Evolutionary conservation across 306 rosid genomes (phyloP).

Genomic region (Myrica gale): DNA sequence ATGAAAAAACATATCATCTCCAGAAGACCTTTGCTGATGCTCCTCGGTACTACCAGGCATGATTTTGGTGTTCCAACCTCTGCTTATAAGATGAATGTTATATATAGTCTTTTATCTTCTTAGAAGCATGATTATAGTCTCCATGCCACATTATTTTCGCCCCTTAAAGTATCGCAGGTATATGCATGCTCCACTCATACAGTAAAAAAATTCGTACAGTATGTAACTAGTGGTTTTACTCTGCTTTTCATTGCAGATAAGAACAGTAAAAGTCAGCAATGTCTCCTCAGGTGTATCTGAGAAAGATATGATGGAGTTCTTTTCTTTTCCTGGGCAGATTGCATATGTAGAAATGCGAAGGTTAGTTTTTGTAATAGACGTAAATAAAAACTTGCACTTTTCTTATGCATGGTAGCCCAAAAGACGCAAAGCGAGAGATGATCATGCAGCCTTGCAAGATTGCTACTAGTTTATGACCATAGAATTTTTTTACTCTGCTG

Average conservation of each 20-base stretch:
- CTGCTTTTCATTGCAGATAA: slow-evolving; percentile 29
- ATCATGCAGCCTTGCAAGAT: too few relatives aligned
- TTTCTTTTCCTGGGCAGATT: slow-evolving; percentile 60
- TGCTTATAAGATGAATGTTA: background rate
- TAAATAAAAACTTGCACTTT: background rate
- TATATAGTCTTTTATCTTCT: background rate
- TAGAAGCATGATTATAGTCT: background rate
- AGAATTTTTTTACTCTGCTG: background rate
- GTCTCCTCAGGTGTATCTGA: slow-evolving; percentile 49
- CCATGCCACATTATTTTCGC: background rate
- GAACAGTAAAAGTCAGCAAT: slow-evolving; percentile 53
- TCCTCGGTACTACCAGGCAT: background rate
- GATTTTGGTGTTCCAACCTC: background rate
- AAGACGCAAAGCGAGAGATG: too few relatives aligned
- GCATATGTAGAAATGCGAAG: slow-evolving; percentile 44
- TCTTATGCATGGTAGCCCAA: background rate
- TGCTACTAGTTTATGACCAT: too few relatives aligned
- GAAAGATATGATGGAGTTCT: slow-evolving; percentile 55
- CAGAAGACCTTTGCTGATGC: background rate
- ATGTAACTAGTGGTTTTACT: background rate
- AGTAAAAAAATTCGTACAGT: background rate
- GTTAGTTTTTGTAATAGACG: slow-evolving; percentile 19
- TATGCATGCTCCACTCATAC: background rate
- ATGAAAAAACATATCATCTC: background rate
- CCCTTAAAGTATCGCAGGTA: background rate